phyloP scores from a whole-genome alignment of 202 grass and related monocot genomes.

The Schoenoplectus tabernaemontani region DNA sequence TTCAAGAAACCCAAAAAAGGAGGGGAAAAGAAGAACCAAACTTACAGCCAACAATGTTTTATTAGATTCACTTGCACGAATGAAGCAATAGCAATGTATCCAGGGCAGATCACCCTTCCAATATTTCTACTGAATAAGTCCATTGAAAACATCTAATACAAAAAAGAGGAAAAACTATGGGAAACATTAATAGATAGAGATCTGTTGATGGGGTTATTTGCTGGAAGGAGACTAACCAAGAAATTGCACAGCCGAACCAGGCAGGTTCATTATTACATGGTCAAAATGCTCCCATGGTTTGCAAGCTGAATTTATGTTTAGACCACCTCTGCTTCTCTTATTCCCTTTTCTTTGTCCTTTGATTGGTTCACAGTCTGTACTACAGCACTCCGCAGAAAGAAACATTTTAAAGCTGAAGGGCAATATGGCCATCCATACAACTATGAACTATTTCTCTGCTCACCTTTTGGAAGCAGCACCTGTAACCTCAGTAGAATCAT shows the following conservation, averaged over 20 bases:
- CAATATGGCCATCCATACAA: background rate
- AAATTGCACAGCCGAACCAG: slow-evolving; percentile 85
- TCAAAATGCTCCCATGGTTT: slow-evolving; percentile 74
- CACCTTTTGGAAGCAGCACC: slow-evolving; percentile 49
- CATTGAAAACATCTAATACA: slow-evolving; percentile 68
- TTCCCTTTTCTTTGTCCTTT: slow-evolving; percentile 51
- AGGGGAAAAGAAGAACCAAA: background rate
- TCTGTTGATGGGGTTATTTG: slow-evolving; percentile 13
- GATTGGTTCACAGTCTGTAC: slow-evolving; percentile 30
- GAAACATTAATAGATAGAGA: background rate
- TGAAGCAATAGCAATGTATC: slow-evolving; percentile 98
- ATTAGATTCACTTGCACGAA: slow-evolving; percentile 74
- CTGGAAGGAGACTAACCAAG: slow-evolving; percentile 34
- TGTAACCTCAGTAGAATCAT: slow-evolving; percentile 29
- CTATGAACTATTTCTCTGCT: slow-evolving; percentile 24
- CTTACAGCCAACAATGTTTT: slow-evolving; percentile 65
- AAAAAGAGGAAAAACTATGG: slow-evolving; percentile 7
- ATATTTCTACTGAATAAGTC: slow-evolving; percentile 59
- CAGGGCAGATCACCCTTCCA: slow-evolving; percentile 70
- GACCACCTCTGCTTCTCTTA: slow-evolving; percentile 60
- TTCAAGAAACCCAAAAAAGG: background rate
- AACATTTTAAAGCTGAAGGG: slow-evolving; percentile 1
- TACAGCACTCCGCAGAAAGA: slow-evolving; percentile 15
- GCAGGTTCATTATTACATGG: slow-evolving; percentile 96
- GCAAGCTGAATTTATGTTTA: slow-evolving; percentile 19